Conservation (phyloP, 345 rosid species). For the Bruguiera gymnorhiza region DNA sequence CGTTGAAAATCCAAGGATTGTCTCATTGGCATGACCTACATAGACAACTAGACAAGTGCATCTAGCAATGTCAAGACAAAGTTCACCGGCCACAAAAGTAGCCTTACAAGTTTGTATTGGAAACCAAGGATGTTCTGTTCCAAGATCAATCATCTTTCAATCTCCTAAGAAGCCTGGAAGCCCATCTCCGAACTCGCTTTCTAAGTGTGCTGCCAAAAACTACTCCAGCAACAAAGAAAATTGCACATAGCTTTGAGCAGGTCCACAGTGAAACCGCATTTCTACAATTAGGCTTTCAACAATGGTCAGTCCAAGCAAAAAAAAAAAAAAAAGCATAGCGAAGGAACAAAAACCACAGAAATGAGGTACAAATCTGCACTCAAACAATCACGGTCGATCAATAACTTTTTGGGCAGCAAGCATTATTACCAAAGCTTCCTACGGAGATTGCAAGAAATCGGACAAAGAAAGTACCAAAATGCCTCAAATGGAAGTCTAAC, state of each 20-base stretch:
- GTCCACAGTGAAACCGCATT: conserved; percentile 56
- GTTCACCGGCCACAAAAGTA: background rate
- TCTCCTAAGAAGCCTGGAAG: conserved; percentile 54
- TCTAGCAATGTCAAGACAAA: background rate
- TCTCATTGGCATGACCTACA: background rate
- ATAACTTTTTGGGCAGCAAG: background rate
- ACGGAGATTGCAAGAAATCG: no score
- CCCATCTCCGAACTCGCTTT: conserved; percentile 70
- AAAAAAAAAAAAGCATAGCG: background rate
- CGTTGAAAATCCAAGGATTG: no score
- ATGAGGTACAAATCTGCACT: background rate
- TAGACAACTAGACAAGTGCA: no score
- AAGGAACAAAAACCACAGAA: no score
- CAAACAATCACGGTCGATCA: background rate
- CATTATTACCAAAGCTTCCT: no score
- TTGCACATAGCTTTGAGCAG: conserved; percentile 77
- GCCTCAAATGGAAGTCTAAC: background rate
- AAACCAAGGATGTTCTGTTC: background rate
- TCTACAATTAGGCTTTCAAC: conserved; percentile 26
- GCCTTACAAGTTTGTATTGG: background rate
- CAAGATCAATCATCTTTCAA: conserved; percentile 59
- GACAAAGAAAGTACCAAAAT: no score
- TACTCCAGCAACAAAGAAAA: conserved; percentile 76
- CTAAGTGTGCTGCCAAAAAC: conserved; percentile 71
- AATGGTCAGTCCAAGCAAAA: background rate